These are phyloP conservation scores for Diaporthe ilicicola DNA, from an alignment of 2,329 filamentous ascomycete species.

Conservation along the genomic window DNA sequence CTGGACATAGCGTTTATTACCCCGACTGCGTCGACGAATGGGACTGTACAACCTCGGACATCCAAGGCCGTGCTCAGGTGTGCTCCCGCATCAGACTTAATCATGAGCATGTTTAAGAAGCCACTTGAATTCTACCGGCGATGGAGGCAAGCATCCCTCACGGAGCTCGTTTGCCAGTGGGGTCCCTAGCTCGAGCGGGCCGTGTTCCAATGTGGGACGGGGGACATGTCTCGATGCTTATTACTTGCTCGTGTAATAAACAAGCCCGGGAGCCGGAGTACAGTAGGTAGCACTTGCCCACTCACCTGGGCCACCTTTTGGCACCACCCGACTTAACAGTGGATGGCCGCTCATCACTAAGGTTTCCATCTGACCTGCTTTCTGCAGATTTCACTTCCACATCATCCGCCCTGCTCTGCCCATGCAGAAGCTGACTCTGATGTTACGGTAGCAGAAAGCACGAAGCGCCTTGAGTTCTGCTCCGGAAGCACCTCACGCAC, in stretches of 20 bases:
- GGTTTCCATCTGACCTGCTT: not conserved
- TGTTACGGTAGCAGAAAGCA: not conserved
- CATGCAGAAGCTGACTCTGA: not conserved
- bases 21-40: not conserved
- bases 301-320: constrained; percentile 1
- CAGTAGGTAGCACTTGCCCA: constrained; percentile 17
- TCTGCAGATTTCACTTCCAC: not conserved
- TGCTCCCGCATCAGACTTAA: not conserved
- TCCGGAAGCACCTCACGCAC: constrained; percentile 11
- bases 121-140: constrained; percentile 12
- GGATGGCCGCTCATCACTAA: not conserved
- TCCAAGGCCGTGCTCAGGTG: not conserved
- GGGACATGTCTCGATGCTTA: not conserved
- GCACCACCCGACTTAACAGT: not conserved
- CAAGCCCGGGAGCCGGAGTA: constrained; percentile 9
- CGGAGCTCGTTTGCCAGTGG: constrained; percentile 11
- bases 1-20: not conserved
- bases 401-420: not conserved
- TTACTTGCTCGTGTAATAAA: constrained; percentile 23
- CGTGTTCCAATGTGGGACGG: constrained; percentile 9
- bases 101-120: constrained; percentile 21
- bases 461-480: not conserved
- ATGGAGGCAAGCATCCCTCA: not conserved
- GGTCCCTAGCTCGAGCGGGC: not conserved
- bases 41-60: not conserved